A percentile compares a stretch with the other conserved stretches of the same genome.
These are phyloP conservation scores for Leccinum disarticulatum DNA, from an alignment of 768 basidiomycete genomes.

Conservation along the genomic window DNA sequence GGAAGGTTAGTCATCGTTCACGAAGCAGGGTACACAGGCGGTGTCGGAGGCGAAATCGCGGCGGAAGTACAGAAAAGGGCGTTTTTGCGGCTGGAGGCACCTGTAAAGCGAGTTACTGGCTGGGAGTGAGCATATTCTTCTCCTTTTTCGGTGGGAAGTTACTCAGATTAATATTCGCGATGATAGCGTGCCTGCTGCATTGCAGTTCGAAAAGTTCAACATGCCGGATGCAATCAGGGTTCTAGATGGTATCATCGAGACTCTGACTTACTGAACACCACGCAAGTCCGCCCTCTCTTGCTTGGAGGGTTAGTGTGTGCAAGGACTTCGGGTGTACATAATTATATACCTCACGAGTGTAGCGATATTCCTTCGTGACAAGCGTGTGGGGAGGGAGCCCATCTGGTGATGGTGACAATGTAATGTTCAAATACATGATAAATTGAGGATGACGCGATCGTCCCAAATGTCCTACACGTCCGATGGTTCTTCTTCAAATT, in stretches of 20 bases:
- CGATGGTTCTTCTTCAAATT: conserved; percentile 49
- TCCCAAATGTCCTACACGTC: conserved; percentile 11
- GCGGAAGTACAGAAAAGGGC: conserved; percentile 87
- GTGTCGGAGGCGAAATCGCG: conserved; percentile 90
- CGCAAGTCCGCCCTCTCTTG: background rate
- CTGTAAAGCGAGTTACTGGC: conserved; percentile 81
- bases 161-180: background rate
- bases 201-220: conserved; percentile 91
- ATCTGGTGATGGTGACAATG: background rate
- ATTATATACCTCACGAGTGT: conserved; percentile 4
- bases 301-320: background rate
- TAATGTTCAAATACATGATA: background rate
- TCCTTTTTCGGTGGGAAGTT: background rate
- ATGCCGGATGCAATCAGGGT: conserved; percentile 86
- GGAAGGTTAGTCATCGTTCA: conserved; percentile 88
- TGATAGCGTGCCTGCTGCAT: conserved; percentile 71
- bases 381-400: background rate
- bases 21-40: conserved; percentile 85
- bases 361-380: background rate
- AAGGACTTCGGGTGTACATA: background rate
- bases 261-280: conserved; percentile 58
- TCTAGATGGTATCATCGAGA: conserved; percentile 81
- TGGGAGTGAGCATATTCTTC: conserved; percentile 79
- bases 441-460: background rate
- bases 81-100: conserved; percentile 86